Evolutionary conservation across 805 yeast species (phyloP), one percentile per base, ranked within the genome.

Genomic region (Blastobotrys mokoenaii): DNA sequence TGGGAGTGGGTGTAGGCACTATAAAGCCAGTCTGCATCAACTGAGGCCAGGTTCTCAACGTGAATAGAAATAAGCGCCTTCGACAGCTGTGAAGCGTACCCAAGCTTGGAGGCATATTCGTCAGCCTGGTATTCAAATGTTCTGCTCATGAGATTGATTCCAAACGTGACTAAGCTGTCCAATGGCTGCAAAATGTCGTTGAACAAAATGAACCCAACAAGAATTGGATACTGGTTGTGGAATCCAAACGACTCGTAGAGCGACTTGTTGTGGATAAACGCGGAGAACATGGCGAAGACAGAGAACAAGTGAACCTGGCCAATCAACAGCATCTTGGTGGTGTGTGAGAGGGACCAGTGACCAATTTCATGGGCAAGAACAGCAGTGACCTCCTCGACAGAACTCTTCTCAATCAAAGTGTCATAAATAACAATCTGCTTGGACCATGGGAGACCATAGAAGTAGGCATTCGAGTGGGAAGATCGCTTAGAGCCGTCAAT

Each of bases 301-400:
- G 76, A 57, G 54, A 83, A 76, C 43, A 81, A 64, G 55, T 84
- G 84, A 3, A 68, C 62, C 64, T 86, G 89, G 40, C 78, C 70
- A 51, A 81, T 73, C 3, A 74, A 58, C 58, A 93, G 66, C 73
- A 82, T 75, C 61, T 80, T 80, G n/a, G 89, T 70, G 50, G 89
- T 82, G 64, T 93, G 99, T 47, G 83, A 80, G 62, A 84, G 73
- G 57, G 82, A 81, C 99, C 99, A 93, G 64, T 93, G 99, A 43
- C 99, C 99, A 55, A 93, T 82, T 69, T 93, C 99, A 61, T 93
- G 99, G n/a, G 95, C 97, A 52, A 90, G 72, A 1, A 93, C 96
- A 43, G 97, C 97, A 43, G 88, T 86, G 35, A 88, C 85, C 65
- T 93, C 95, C 37, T 74, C 76, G 25, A 77, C 74, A 27, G 88